phyloP scores from a whole-genome alignment of 2,329 filamentous ascomycete genomes.

The Huntiella savannae region DNA sequence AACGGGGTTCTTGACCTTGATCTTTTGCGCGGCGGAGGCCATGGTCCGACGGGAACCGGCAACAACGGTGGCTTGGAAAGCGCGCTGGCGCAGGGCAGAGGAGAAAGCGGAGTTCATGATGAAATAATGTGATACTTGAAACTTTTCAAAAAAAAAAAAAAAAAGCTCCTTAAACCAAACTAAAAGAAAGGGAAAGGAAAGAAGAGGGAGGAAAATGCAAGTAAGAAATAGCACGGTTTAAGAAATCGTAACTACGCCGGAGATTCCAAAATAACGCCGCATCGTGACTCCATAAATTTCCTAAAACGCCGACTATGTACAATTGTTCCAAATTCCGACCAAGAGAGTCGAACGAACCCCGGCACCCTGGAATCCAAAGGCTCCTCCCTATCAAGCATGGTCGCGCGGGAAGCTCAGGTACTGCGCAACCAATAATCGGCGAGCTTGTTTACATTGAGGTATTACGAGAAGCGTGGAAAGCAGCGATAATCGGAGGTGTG shows the following conservation, averaged over 20 bases:
- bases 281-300: neutral
- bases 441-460: too few species aligned
- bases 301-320: too few species aligned
- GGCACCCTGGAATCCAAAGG: too few species aligned
- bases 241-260: neutral
- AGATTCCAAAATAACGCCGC: too few species aligned
- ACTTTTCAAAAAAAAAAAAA: neutral
- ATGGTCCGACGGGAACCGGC: slow-evolving; percentile 25
- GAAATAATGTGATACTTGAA: neutral
- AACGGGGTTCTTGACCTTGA: slow-evolving; percentile 98
- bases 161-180: neutral
- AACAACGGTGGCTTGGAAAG: slow-evolving; percentile 11
- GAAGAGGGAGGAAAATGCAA: neutral
- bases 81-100: slow-evolving; percentile 11
- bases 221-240: neutral
- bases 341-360: too few species aligned
- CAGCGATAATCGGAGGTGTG: too few species aligned
- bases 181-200: neutral
- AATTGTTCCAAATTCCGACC: too few species aligned
- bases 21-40: slow-evolving; percentile 50
- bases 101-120: slow-evolving; percentile 10
- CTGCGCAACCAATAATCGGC: too few species aligned
- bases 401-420: too few species aligned
- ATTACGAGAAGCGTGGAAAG: too few species aligned
- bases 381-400: too few species aligned